A percentile compares a stretch with the other conserved stretches of the same genome.
Conservation (phyloP, 139 green algal genomes). For the Chlamydomonas schloesseri region DNA sequence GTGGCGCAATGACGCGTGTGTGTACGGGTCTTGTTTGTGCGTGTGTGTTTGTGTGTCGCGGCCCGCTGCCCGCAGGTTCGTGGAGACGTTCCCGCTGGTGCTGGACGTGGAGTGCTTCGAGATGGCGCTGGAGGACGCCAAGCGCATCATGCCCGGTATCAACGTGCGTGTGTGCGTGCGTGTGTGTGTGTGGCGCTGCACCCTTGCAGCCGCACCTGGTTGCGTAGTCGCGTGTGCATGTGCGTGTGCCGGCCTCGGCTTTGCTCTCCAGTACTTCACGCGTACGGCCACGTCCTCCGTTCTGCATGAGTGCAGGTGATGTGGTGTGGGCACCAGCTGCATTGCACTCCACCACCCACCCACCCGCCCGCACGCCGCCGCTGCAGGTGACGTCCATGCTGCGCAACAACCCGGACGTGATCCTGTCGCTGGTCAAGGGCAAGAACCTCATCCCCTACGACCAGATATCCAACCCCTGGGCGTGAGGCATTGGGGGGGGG, state of each 20-base stretch:
- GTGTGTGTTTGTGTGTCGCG: too few relatives aligned
- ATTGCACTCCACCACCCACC: too few relatives aligned
- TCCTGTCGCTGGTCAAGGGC: conserved; percentile 82
- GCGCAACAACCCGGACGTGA: conserved; percentile 71
- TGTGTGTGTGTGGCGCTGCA: neutral
- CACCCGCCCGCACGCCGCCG: neutral
- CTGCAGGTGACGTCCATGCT: conserved; percentile 30
- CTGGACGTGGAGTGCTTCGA: conserved; percentile 78
- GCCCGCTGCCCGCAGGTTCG: conserved; percentile 54
- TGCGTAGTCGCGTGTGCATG: too few relatives aligned
- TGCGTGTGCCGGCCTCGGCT: too few relatives aligned
- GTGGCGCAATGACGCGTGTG: too few relatives aligned
- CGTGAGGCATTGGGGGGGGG: too few relatives aligned
- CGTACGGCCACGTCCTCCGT: too few relatives aligned
- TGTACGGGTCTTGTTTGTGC: too few relatives aligned
- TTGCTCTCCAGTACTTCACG: too few relatives aligned
- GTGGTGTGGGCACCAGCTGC: too few relatives aligned
- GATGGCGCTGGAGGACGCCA: conserved; percentile 61
- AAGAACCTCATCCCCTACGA: conserved; percentile 81
- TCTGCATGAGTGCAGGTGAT: too few relatives aligned
- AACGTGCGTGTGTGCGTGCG: conserved; percentile 53
- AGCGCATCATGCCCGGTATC: conserved; percentile 68
- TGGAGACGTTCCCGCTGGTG: conserved; percentile 73
- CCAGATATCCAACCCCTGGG: conserved; percentile 63
- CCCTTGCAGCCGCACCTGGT: too few relatives aligned